Percentiles rank a stretch among this genome's conserved stretches.
phyloP scores from a whole-genome alignment of 2,329 filamentous ascomycete species.

The Monilinia laxa region DNA sequence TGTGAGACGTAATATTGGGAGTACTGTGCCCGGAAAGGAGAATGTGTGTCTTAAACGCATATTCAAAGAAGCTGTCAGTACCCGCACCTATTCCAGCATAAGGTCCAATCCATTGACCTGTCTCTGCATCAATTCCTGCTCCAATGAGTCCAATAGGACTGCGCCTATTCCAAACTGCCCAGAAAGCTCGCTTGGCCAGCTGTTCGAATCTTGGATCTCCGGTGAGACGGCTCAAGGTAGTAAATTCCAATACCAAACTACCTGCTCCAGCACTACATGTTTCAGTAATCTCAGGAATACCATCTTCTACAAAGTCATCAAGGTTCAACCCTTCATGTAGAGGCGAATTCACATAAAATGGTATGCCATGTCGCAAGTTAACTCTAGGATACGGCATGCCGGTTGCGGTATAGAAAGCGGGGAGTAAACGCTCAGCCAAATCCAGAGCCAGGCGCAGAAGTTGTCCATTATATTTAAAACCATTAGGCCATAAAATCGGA shows the following conservation, averaged over 20 bases:
- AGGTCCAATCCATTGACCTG: conserved; percentile 81
- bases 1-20: conserved; percentile 48
- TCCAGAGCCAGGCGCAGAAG: conserved; percentile 86
- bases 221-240: conserved; percentile 82
- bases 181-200: conserved; percentile 87
- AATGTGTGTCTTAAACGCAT: conserved; percentile 91
- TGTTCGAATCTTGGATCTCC: conserved; percentile 86
- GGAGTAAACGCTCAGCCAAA: conserved; percentile 77
- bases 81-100: conserved; percentile 95
- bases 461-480: conserved; percentile 84
- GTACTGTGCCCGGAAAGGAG: conserved; percentile 73
- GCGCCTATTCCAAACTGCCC: conserved; percentile 90
- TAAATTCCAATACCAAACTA: conserved; percentile 90
- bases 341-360: conserved; percentile 87
- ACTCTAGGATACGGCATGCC: conserved; percentile 94
- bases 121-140: conserved; percentile 88
- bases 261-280: conserved; percentile 97
- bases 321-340: conserved; percentile 59
- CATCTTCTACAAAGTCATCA: conserved; percentile 42
- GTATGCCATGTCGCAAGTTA: conserved; percentile 85
- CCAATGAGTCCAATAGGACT: conserved; percentile 86
- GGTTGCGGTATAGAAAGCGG: conserved; percentile 87
- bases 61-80: conserved; percentile 98
- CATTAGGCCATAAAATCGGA: conserved; percentile 70
- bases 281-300: conserved; percentile 73